Evolutionary conservation across 2,329 filamentous ascomycete species (phyloP), one percentile per base, ranked within the genome.

Genomic region (Aspergillus cejpii): DNA sequence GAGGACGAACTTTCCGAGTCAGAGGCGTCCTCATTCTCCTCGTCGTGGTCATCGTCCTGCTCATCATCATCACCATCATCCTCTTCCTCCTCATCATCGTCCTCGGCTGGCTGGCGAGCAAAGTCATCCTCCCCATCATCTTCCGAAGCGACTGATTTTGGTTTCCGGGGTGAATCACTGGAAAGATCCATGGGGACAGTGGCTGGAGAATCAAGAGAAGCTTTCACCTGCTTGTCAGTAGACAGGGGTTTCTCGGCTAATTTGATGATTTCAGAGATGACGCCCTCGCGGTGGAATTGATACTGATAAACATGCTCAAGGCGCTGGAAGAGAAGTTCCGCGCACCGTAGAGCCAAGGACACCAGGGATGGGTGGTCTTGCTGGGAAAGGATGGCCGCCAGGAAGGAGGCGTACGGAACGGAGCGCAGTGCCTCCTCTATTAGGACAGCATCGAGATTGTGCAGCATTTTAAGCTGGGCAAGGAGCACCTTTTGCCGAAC

Each of bases 401-500:
- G 70, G 63, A 95, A 96, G 0, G 94, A 98, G 2, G 92, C 89
- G 66, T 97, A 98, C 0, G 92, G 87, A 1, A 98, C 90, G 12
- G 87, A 80, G 20, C 84, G 84, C 23, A 98, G 70, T 6, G 91
- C 85, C 57, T 96, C 91, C 49, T 87, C 78, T 3, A 98, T 77
- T 40, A 98, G 88, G 28, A 78, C 75, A 34, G 81, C 82, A 56
- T 96, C 88, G n/a, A 98, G 71, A 53, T 96, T 95, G 10, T 89
- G 95, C 7, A 98, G 77, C 88, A 98, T 97, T 71, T 97, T 97
- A 36, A 97, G 73, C 60, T 98, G 92, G n/a, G 91, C 92, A 15
- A 82, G 87, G 26, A 98, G 76, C 2, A 98, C 92, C 68, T 95
- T 96, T 62, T 97, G 88, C 17, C 94, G 85, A 31, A 98, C 92